Base-by-base conservation (phyloP, 352 stramenopile genomes). In the Stramenopiles sp. region DNA sequence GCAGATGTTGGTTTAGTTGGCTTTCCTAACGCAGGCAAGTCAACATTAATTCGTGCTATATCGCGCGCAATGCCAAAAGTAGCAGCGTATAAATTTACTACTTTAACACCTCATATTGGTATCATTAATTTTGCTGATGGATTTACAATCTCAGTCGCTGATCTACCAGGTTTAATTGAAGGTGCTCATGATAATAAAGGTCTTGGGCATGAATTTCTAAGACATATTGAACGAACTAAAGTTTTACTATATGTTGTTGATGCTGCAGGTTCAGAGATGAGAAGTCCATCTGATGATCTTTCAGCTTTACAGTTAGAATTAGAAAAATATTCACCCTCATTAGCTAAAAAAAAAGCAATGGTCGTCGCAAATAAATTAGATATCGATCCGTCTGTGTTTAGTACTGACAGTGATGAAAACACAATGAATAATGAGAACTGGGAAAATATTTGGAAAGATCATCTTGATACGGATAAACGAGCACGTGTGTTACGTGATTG, bases 1-100 rank as follows among this genome's bases (percentile, higher is more conserved):
- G 85, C 86, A 2, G 84, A 97, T 52, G 63, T 96, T 26, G 86
- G 81, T 10, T 62, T 97, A 1, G 79, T 99, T 1, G 88, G 88
- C 15, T 92, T 91, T 48, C 88, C 88, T 1, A 99, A 98, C 56
- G 85, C 84, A 0, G 87, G 85, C 45, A 96, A 96, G 56, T 85
- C 62, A 7, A 90, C 66, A 22, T 53, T 96, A 28, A 57, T 96
- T 5, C 73, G 68, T 21, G 67, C 73, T 15, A 60, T 94, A 40
- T 88, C 68, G 29, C 62, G 62, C 10, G 77, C 78, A 0, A 74
- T 61, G 23, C 80, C 80, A 3, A 70, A 87, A 44, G 84, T 96
- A 43, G 83, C 77, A 4, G 67, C 70, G 15, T 96, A 94, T 51
- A 71, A 77, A 23, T 96, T 96, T 53, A 95, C 83, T 38, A 96